Conservation (phyloP, 305 asterid genomes). For the Fraxinus albicans region DNA sequence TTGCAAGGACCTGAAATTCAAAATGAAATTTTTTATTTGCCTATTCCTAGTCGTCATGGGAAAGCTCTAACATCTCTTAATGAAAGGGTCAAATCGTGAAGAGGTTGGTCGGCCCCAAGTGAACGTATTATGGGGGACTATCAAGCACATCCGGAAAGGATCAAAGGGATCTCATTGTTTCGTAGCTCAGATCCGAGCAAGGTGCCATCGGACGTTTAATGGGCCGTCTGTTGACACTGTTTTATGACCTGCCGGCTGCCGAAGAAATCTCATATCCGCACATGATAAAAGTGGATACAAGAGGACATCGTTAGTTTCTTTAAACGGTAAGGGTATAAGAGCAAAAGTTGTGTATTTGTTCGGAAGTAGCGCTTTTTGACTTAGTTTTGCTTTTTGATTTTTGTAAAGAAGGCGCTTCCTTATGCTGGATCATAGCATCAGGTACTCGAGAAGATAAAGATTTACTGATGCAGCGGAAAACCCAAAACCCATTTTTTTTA, state of each 20-base stretch:
- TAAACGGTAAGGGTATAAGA: slow-evolving; percentile 11
- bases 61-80: background rate
- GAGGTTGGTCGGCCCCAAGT: background rate
- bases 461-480: slow-evolving; percentile 21
- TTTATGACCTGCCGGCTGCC: background rate
- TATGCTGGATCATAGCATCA: background rate
- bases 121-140: background rate
- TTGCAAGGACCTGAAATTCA: background rate
- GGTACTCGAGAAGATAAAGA: slow-evolving; percentile 20
- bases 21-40: background rate
- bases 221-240: background rate
- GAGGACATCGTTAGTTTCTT: background rate
- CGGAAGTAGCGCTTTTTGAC: slow-evolving; percentile 28
- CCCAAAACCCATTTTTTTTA: slow-evolving; percentile 16
- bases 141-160: background rate
- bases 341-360: slow-evolving; percentile 26
- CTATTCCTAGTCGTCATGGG: background rate
- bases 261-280: background rate
- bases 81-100: background rate
- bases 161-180: background rate
- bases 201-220: background rate
- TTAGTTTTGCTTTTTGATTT: slow-evolving; percentile 8
- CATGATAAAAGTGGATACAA: background rate
- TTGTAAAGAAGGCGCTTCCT: background rate
- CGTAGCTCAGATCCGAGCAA: background rate